phyloP scores from a whole-genome alignment of 2,329 filamentous ascomycete species.

The Aspergillus sp. region DNA sequence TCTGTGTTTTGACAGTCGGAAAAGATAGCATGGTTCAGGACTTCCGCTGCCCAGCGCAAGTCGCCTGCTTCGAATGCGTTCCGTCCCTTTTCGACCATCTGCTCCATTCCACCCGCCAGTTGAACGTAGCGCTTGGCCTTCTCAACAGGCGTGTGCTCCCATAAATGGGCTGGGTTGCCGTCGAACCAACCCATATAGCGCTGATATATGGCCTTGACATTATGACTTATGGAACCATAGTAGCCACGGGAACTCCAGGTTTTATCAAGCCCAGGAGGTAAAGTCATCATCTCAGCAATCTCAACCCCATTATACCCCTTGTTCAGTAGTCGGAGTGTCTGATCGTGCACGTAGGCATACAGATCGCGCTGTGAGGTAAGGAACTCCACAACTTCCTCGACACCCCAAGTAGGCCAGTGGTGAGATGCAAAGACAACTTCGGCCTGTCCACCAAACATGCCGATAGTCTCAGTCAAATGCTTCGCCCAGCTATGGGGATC shows the following conservation, averaged over 20 bases:
- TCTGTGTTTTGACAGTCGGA: constrained; percentile 20
- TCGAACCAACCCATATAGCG: constrained; percentile 35
- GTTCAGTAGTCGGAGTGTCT: constrained; percentile 41
- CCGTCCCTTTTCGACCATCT: constrained; percentile 9
- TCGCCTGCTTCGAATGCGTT: constrained; percentile 22
- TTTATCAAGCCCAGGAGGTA: constrained; percentile 30
- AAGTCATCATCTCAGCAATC: constrained; percentile 36
- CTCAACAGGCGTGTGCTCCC: constrained; percentile 36
- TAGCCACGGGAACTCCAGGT: constrained; percentile 33
- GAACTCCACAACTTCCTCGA: constrained; percentile 21
- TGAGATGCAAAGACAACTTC: constrained; percentile 39
- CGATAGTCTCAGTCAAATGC: constrained; percentile 36
- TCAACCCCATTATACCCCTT: constrained; percentile 34
- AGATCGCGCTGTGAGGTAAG: constrained; percentile 38
- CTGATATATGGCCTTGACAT: constrained; percentile 42
- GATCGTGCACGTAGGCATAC: constrained; percentile 42
- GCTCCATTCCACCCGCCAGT: constrained; percentile 23
- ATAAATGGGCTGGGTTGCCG: constrained; percentile 34
- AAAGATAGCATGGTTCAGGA: constrained; percentile 37
- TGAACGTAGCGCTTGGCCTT: constrained; percentile 27
- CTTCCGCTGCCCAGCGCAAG: constrained; percentile 38
- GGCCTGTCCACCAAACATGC: constrained; percentile 27
- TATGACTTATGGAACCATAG: constrained; percentile 40
- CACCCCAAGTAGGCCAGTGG: constrained; percentile 43
- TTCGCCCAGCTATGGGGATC: constrained; percentile 41